Percentiles rank a stretch among this genome's conserved stretches.
These are phyloP conservation scores for Saksenaea vasiformis DNA, from an alignment of 371 early-diverging fungal genomes.

Conservation along the genomic window DNA sequence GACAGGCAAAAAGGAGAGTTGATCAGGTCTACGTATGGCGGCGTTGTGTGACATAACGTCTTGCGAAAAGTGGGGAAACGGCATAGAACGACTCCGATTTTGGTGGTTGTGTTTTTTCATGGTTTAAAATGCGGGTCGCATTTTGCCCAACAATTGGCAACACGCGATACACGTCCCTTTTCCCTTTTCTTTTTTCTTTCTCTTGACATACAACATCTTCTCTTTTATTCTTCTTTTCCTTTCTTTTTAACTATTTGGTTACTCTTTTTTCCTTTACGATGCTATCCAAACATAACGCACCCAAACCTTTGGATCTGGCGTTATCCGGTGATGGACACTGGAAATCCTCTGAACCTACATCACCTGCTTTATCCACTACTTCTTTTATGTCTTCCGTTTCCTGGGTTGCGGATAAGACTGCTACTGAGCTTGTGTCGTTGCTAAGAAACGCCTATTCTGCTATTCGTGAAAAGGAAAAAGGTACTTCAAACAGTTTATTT, in stretches of 20 bases:
- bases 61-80: conserved; percentile 4
- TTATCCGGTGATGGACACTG: neutral
- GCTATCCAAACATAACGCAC: conserved; percentile 3
- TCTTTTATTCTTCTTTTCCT: neutral
- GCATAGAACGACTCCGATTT: conserved; percentile 7
- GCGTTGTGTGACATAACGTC: neutral
- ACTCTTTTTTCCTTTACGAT: neutral
- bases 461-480: conserved; percentile 33
- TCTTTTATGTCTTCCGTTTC: conserved; percentile 21
- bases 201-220: neutral
- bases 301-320: neutral
- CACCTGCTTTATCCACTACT: conserved; percentile 18
- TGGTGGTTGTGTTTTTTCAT: conserved; percentile 12
- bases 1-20: conserved; percentile 7
- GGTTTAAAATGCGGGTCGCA: conserved; percentile 9
- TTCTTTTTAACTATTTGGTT: conserved; percentile 7
- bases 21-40: neutral
- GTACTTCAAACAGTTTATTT: conserved; percentile 2
- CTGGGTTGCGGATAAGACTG: conserved; percentile 20
- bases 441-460: conserved; percentile 25
- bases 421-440: conserved; percentile 21
- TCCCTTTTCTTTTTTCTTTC: neutral
- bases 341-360: conserved; percentile 12
- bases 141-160: conserved; percentile 8
- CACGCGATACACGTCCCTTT: conserved; percentile 10